Evolutionary conservation across 148 eudicot genomes (phyloP).

Genomic region (Vaccinium corymbosum): DNA sequence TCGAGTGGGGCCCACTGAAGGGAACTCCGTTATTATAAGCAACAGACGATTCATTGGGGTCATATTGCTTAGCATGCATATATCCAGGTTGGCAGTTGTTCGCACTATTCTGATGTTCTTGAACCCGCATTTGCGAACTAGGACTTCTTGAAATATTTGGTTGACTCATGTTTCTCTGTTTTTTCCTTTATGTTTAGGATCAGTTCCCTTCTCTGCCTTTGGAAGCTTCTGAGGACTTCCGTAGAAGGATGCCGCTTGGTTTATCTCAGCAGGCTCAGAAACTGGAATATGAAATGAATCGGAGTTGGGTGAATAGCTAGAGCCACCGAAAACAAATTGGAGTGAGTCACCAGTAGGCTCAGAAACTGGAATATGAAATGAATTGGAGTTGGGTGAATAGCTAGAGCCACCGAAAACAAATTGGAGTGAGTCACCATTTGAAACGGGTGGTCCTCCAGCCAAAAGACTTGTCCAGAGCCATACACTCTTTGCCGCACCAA

Average conservation of each 20-base stretch:
- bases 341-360: conserved; percentile 24
- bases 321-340: conserved; percentile 29
- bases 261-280: conserved; percentile 33
- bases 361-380: conserved; percentile 28
- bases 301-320: conserved; percentile 19
- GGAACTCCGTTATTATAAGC: conserved; percentile 34
- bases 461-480: conserved; percentile 90
- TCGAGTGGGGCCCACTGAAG: conserved; percentile 36
- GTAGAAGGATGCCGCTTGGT: conserved; percentile 25
- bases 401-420: conserved; percentile 28
- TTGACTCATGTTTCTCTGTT: conserved; percentile 38
- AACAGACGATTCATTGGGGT: conserved; percentile 42
- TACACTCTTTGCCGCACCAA: conserved; percentile 78
- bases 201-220: conserved; percentile 31
- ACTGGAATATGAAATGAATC: conserved; percentile 25
- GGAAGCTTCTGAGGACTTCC: conserved; percentile 34
- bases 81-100: conserved; percentile 28
- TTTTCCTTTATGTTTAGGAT: conserved; percentile 40
- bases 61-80: conserved; percentile 28
- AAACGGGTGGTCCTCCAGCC: conserved; percentile 63
- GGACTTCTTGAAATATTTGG: conserved; percentile 37
- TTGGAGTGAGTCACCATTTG: conserved; percentile 39
- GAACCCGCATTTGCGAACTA: conserved; percentile 25
- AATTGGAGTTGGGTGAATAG: conserved; percentile 18
- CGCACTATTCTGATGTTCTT: conserved; percentile 31